phyloP scores from a whole-genome alignment of 306 rosid genomes.

The Quercus dentata region DNA sequence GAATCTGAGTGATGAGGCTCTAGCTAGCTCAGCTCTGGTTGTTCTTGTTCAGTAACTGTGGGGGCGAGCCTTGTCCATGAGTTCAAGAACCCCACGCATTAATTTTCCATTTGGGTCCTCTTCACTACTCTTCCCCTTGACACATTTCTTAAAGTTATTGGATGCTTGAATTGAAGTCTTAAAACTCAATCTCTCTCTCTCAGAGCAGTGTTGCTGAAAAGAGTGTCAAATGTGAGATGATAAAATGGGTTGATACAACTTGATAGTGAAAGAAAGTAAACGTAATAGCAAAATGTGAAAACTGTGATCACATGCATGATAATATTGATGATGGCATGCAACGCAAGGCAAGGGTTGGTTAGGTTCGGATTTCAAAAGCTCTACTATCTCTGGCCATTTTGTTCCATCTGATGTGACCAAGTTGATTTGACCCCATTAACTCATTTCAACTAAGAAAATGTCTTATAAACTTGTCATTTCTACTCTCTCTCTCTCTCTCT shows the following conservation, averaged over 20 bases:
- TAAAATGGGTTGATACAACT: neutral
- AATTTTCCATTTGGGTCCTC: slow-evolving; percentile 10
- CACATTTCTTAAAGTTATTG: neutral
- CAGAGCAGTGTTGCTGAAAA: neutral
- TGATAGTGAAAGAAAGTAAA: slow-evolving; percentile 5
- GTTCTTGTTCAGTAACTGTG: neutral
- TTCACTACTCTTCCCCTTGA: neutral
- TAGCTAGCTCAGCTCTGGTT: slow-evolving; percentile 13
- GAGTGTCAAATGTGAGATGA: neutral
- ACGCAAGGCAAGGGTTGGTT: neutral
- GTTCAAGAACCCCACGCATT: slow-evolving; percentile 16
- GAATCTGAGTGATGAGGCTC: slow-evolving; percentile 26
- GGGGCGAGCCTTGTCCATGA: slow-evolving; percentile 19
- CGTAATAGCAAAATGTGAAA: slow-evolving; percentile 1
- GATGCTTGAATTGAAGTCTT: neutral
- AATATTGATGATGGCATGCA: slow-evolving; percentile 13
- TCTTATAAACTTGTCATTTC: neutral
- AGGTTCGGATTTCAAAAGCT: neutral
- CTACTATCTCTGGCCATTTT: slow-evolving; percentile 7
- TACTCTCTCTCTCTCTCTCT: neutral
- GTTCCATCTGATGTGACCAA: neutral
- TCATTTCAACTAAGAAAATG: neutral
- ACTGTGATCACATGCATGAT: slow-evolving; percentile 5
- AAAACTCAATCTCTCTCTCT: neutral
- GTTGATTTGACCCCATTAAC: neutral